Evolutionary conservation across 768 basidiomycete genomes (phyloP), one percentile per base, ranked within the genome.

Genomic region (Trametes villosa): DNA sequence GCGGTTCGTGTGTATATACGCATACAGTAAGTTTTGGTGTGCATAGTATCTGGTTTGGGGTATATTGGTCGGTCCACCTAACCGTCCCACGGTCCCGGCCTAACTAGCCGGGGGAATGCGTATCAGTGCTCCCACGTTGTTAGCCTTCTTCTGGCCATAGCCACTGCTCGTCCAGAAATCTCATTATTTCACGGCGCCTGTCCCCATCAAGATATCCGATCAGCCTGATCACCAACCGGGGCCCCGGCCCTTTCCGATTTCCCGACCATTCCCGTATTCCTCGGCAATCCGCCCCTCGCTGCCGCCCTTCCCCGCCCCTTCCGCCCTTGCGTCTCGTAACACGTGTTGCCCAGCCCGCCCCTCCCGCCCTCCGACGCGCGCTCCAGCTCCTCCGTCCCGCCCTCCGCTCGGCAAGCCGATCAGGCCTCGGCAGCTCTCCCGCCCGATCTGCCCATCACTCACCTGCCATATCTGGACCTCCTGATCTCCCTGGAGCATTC

Each of bases 1-100:
- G 56, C 47, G 47, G 41, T 57, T 57, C 56, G 29, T 57, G 50
- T 50, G n/a, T n/a, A n/a, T n/a, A n/a, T n/a, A n/a, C n/a, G n/a
- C n/a, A n/a, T n/a, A n/a, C n/a, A n/a, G n/a, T n/a, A n/a, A n/a
- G n/a, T n/a, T n/a, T n/a, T n/a, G n/a, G 15, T 27, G n/a, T 20
- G 15, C 11, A 30, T 31, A 3, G 29, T 48, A 17, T 13, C 12
- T 48, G 42, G n/a, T n/a, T n/a, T n/a, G n/a, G n/a, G n/a, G n/a
- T n/a, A n/a, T n/a, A n/a, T n/a, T n/a, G n/a, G n/a, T n/a, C n/a
- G n/a, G n/a, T n/a, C n/a, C 33, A 53, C 60, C 38, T 40, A 50
- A 53, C 42, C 42, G 42, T 44, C 42, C 42, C 42, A 20, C 42
- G 20, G 18, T 20, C 22, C 42, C n/a, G 42, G 22, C 18, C 42